Conservation (phyloP, 345 rosid genomes). For the Acer yangbiense region DNA sequence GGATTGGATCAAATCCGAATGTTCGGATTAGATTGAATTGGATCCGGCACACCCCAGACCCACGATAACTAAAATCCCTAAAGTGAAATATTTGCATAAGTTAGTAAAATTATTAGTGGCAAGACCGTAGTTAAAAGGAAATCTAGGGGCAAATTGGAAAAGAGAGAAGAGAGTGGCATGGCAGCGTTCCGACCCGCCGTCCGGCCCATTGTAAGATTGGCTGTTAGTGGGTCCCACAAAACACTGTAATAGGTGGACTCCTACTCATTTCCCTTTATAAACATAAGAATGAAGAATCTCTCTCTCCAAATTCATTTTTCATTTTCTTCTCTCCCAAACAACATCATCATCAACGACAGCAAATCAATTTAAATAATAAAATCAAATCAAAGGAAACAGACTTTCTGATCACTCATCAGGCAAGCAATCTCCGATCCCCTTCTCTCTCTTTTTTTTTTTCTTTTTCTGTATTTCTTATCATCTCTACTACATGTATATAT, state of each 20-base stretch:
- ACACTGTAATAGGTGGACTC: background rate
- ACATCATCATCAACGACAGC: background rate
- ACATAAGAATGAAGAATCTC: conserved; percentile 21
- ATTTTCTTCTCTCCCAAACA: conserved; percentile 24
- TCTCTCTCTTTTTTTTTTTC: background rate
- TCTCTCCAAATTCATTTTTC: conserved; percentile 13
- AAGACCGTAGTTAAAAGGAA: conserved; percentile 9
- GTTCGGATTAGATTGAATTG: too few species aligned
- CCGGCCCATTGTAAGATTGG: conserved; percentile 17
- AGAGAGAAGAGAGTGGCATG: conserved; percentile 12
- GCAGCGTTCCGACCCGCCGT: conserved; percentile 1
- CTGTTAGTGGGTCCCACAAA: conserved; percentile 30
- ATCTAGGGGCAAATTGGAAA: conserved; percentile 12
- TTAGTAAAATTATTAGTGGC: background rate
- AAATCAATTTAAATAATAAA: background rate
- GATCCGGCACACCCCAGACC: too few species aligned
- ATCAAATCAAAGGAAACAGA: conserved; percentile 9
- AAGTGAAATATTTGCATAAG: too few species aligned
- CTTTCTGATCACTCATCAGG: conserved; percentile 35
- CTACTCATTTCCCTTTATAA: conserved; percentile 25
- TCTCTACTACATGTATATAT: background rate
- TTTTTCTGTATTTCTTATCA: background rate
- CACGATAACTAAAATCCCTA: too few species aligned
- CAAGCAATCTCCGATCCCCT: conserved; percentile 22
- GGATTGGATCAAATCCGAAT: too few species aligned